Percentiles rank a stretch among this genome's conserved stretches.
Evolutionary conservation across 2,329 filamentous ascomycete species (phyloP).

Genomic region (Xylogone sp.): DNA sequence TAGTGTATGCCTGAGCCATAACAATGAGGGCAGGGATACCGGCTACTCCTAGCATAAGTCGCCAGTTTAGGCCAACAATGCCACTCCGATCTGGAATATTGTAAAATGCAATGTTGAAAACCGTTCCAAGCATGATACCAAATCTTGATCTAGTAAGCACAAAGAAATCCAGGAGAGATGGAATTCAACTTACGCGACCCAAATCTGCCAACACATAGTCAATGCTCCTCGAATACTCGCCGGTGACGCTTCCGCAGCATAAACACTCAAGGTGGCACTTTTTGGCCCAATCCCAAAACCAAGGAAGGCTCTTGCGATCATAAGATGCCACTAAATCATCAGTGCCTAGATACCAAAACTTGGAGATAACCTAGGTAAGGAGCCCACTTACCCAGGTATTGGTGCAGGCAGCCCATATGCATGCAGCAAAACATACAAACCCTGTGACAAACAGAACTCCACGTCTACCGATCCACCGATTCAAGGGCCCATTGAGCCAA

Average conservation of each 20-base stretch:
- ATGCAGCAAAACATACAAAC: conserved; percentile 65
- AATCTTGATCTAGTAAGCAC: background rate
- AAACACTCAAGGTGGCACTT: conserved; percentile 65
- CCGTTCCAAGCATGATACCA: conserved; percentile 22
- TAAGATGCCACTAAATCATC: conserved; percentile 66
- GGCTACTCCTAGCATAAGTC: conserved; percentile 57
- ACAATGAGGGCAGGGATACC: conserved; percentile 61
- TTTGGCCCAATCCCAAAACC: conserved; percentile 76
- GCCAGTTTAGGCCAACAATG: conserved; percentile 36
- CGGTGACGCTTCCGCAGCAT: conserved; percentile 70
- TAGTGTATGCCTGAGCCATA: conserved; percentile 38
- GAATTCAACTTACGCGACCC: conserved; percentile 52
- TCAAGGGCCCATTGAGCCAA: conserved; percentile 62
- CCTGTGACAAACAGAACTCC: conserved; percentile 72
- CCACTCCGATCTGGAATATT: conserved; percentile 40
- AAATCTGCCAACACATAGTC: conserved; percentile 79
- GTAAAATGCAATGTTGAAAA: conserved; percentile 57
- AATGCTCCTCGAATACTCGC: conserved; percentile 67
- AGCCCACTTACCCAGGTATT: conserved; percentile 70
- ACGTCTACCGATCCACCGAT: conserved; percentile 61
- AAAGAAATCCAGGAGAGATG: background rate
- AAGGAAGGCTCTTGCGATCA: conserved; percentile 56
- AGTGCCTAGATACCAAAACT: conserved; percentile 64
- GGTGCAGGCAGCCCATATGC: conserved; percentile 66
- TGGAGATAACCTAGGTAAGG: conserved; percentile 44